Evolutionary conservation across 805 yeast genomes (phyloP).

Genomic region (Tetrapisispora nanseiensis): DNA sequence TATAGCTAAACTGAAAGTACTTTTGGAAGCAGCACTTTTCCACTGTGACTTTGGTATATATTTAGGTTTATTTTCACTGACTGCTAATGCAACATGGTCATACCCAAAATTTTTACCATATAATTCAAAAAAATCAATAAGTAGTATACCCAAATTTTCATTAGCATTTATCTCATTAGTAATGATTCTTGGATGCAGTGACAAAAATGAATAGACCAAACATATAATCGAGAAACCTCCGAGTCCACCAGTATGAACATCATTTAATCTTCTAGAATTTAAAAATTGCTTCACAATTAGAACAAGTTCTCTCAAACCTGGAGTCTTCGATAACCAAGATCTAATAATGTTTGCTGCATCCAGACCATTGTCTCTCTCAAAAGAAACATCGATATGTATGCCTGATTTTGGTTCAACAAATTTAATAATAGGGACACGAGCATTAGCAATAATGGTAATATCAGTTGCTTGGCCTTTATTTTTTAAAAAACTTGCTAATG

Average conservation of each 20-base stretch:
- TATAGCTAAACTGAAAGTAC: conserved; percentile 57
- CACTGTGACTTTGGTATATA: conserved; percentile 53
- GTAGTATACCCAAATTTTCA: conserved; percentile 73
- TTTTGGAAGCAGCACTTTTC: conserved; percentile 31
- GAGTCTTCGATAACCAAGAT: conserved; percentile 59
- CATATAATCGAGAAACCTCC: conserved; percentile 95
- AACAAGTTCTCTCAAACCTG: conserved; percentile 76
- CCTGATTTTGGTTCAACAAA: conserved; percentile 63
- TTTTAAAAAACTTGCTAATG: conserved; percentile 61
- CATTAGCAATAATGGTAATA: conserved; percentile 78
- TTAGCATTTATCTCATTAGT: conserved; percentile 56
- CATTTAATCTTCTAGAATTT: conserved; percentile 64
- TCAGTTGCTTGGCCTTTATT: conserved; percentile 50
- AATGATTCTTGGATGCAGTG: conserved; percentile 66
- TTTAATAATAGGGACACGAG: conserved; percentile 91
- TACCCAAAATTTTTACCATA: conserved; percentile 87
- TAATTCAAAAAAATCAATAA: conserved; percentile 86
- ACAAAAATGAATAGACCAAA: conserved; percentile 68
- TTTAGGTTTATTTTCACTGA: conserved; percentile 43
- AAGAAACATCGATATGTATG: conserved; percentile 81
- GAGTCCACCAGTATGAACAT: conserved; percentile 86
- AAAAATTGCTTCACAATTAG: conserved; percentile 79
- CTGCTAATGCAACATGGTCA: conserved; percentile 62
- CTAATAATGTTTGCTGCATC: conserved; percentile 72
- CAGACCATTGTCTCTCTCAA: conserved; percentile 75